Conservation (phyloP, 306 rosid genomes). For the Cucumis sativus region Cucumber_9930_V3 NC_026660.2:7912501-7913000, state of each 20-base stretch:
- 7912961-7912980: neutral
- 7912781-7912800: neutral
- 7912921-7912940: neutral
- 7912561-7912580: no score
- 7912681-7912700: neutral
- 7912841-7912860: neutral
- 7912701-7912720: neutral
- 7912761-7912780: neutral
- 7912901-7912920: neutral
- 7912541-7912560: no score
- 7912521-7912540: neutral
- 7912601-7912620: no score
- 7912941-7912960: neutral
- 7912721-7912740: neutral
- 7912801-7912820: no score
- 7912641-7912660: neutral
- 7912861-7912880: neutral
- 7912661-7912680: neutral
- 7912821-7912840: neutral
- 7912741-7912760: neutral
- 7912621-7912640: neutral
- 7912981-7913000: neutral
- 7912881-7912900: neutral
- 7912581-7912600: neutral
- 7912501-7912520: conserved; percentile 45